Evolutionary conservation across 805 yeast genomes (phyloP), one percentile per base, ranked within the genome.

Genomic region (Pichia kluyveri): DNA sequence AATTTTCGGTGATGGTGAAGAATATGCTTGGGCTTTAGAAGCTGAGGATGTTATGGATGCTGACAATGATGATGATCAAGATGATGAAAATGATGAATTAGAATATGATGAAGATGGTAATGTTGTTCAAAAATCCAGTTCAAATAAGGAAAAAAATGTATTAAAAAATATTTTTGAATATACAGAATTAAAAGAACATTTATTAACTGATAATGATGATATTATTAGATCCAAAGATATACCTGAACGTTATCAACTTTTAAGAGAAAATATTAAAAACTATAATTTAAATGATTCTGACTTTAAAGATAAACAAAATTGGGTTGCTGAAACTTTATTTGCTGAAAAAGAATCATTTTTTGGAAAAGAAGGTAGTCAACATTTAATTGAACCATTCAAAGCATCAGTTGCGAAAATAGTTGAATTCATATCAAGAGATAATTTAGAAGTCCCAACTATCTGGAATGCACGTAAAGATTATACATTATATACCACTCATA

Each of bases 11-110:
- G 95, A 89, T 64, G 99, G 99, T 45, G 89, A 82, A 54, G 97
- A 91, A 60, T 93, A 93, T 66, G 96, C 87, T 49, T 93, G 99
- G 98, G 99, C 99, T 12, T 71, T 93, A 47, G 96, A 88, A 60
- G 93, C 87, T 30, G 96, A 90, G 67, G 80, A 77, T 52, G 74
- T 72, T 48, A 83, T 77, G 55, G 82, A 76, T 44, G 78, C 69
- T 28, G 79, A 78, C 34, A 65, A 69, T 49, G 81, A 78, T n/a
- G 69, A 70, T n/a, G 75, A 71, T 42, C 69, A 70, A 17, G 80
- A 71, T 41, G 60, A 62, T 10, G 70, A 62, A 23, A 51, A 49
- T 6, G 58, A 56, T 5, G 60, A 56, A 39, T 69, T 66, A 40
- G 71, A 68, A 37, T 72, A 67, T 26, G 74, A 69, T 19, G 69